Evolutionary conservation across 768 basidiomycete species (phyloP).

Genomic region (Mycena galopus): DNA sequence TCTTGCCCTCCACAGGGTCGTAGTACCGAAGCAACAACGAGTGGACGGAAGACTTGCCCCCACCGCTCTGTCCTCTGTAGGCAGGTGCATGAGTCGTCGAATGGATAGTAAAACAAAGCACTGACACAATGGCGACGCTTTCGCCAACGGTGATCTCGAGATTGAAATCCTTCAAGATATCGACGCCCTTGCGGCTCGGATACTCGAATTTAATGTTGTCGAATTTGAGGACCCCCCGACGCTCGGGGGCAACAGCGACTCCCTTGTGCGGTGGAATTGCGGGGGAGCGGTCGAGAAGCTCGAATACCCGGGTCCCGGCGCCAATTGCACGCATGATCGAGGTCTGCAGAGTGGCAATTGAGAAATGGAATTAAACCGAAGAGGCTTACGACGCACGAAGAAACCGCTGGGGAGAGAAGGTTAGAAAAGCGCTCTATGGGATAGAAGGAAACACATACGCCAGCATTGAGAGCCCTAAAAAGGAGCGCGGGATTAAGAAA

Average conservation of each 20-base stretch:
- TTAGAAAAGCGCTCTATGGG: conserved; percentile 14
- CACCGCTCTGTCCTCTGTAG: conserved; percentile 88
- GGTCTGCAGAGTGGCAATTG: conserved; percentile 59
- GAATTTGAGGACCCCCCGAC: conserved; percentile 82
- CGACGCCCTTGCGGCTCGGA: conserved; percentile 85
- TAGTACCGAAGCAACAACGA: conserved; percentile 90
- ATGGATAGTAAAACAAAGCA: conserved; percentile 24
- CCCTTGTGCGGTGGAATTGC: conserved; percentile 78
- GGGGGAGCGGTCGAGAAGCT: conserved; percentile 86
- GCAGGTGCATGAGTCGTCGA: conserved; percentile 2
- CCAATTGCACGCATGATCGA: conserved; percentile 98
- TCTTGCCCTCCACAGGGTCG: conserved; percentile 85
- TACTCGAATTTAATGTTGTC: conserved; percentile 91
- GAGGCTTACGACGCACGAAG: conserved; percentile 53
- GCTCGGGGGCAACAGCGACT: conserved; percentile 62
- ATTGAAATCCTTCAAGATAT: conserved; percentile 86
- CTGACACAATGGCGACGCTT: conserved; percentile 93
- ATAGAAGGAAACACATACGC: conserved; percentile 61
- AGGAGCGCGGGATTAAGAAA: neutral
- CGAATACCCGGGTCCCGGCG: conserved; percentile 94
- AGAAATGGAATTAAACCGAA: conserved; percentile 55
- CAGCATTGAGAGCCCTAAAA: conserved; percentile 63
- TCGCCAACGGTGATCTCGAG: conserved; percentile 87
- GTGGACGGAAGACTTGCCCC: conserved; percentile 94
- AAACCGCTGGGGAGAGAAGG: conserved; percentile 54